A percentile compares a stretch with the other conserved stretches of the same genome.
Conservation (phyloP, 805 yeast species). For the Priceomyces melissophilus region DNA sequence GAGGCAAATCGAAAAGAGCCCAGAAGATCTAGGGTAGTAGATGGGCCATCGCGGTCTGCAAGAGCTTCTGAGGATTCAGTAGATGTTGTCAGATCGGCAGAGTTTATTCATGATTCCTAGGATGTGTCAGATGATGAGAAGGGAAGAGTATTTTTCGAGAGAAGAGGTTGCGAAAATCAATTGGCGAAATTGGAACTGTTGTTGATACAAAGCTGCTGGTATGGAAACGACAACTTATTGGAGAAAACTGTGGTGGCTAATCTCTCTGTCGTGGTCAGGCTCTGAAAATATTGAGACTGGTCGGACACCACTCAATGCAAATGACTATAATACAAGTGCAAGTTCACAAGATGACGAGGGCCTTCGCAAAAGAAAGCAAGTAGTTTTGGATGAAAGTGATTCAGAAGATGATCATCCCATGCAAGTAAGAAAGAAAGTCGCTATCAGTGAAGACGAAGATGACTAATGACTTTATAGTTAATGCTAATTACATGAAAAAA, state of each 20-base stretch:
- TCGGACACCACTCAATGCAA: too few species aligned
- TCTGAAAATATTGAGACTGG: too few species aligned
- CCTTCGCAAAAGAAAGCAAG: background rate
- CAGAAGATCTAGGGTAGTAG: constrained; percentile 4
- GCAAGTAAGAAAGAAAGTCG: constrained; percentile 7
- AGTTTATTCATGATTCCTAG: constrained; percentile 57
- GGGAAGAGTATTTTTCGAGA: constrained; percentile 49
- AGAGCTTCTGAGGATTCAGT: constrained; percentile 2
- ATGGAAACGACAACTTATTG: too few species aligned
- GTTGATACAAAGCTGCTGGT: constrained; percentile 29
- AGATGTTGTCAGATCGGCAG: constrained; percentile 44
- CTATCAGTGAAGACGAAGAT: constrained; percentile 19
- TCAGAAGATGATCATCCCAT: background rate
- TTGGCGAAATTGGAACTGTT: constrained; percentile 36
- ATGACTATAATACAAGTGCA: background rate
- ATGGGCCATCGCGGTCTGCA: constrained; percentile 8
- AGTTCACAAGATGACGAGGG: background rate
- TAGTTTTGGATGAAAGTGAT: background rate
- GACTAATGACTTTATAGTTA: constrained; percentile 6
- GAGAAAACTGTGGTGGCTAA: too few species aligned
- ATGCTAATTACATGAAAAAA: too few species aligned
- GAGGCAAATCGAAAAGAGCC: background rate
- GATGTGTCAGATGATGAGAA: constrained; percentile 60
- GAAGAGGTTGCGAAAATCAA: constrained; percentile 43
- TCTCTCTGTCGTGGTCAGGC: too few species aligned